Percentiles rank a stretch among this genome's conserved stretches.
Conservation (phyloP, 768 basidiomycete species). For the Russula dissimulans region DNA sequence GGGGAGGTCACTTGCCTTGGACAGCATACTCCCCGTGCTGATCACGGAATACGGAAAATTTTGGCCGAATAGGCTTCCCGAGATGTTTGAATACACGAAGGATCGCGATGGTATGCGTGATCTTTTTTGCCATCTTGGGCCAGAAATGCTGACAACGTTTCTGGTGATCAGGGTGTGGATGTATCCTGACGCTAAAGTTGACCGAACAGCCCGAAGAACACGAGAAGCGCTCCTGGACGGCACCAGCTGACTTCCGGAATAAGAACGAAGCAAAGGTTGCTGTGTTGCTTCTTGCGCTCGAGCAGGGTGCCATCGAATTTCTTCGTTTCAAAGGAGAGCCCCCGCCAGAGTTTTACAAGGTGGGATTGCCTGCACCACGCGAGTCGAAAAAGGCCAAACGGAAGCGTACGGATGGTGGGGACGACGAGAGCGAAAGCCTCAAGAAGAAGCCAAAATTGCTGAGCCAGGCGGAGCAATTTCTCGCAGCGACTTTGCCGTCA, state of each 20-base stretch:
- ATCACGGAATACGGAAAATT: constrained; percentile 38
- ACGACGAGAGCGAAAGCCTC: background rate
- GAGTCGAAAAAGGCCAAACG: constrained; percentile 20
- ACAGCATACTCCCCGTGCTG: constrained; percentile 39
- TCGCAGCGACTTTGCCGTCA: background rate
- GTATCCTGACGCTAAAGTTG: constrained; percentile 37
- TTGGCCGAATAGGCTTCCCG: constrained; percentile 30
- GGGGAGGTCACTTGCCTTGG: constrained; percentile 37
- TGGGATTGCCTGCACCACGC: constrained; percentile 25
- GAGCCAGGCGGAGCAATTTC: constrained; percentile 7
- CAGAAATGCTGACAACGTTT: too few species aligned
- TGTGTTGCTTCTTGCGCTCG: constrained; percentile 42
- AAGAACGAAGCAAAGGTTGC: constrained; percentile 57
- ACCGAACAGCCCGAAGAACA: constrained; percentile 26
- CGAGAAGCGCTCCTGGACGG: constrained; percentile 37
- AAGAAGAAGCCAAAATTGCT: constrained; percentile 4
- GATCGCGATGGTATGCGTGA: constrained; percentile 43
- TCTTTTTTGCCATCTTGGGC: background rate
- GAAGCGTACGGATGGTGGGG: constrained; percentile 7
- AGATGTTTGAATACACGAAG: constrained; percentile 31
- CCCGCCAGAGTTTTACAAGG: constrained; percentile 34
- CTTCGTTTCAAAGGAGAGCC: constrained; percentile 43
- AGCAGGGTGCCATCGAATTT: constrained; percentile 50
- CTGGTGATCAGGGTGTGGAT: constrained; percentile 16
- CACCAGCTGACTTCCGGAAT: constrained; percentile 41